Conservation (phyloP, 441 rosid species). For the Corymbia calophylla region DNA sequence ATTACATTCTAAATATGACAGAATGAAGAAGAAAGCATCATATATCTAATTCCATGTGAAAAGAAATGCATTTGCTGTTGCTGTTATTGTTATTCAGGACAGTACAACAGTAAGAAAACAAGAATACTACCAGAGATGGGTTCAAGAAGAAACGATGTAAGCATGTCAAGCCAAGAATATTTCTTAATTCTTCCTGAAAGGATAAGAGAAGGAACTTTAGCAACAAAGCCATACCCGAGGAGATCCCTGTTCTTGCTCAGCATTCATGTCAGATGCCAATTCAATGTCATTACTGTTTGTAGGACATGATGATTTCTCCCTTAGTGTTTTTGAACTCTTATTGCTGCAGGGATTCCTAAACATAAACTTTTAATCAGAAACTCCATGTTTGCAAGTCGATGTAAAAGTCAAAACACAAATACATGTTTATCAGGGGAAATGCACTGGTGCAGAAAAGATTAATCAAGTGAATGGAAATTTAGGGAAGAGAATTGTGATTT, state of each 20-base stretch:
- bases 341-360: slow-evolving; percentile 12
- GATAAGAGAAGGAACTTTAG: not conserved
- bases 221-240: slow-evolving; percentile 22
- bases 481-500: slow-evolving; percentile 5
- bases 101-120: not conserved
- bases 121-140: not conserved
- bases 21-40: not conserved
- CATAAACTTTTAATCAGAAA: not conserved
- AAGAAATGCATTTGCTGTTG: not conserved
- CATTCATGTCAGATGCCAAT: slow-evolving; percentile 4
- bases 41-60: not conserved
- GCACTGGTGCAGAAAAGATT: not conserved
- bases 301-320: slow-evolving; percentile 16
- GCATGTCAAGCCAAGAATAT: not conserved
- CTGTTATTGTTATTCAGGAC: not conserved
- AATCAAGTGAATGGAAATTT: not conserved
- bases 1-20: not conserved
- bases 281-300: slow-evolving; percentile 7
- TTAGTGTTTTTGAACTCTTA: slow-evolving; percentile 10
- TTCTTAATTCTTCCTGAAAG: not conserved
- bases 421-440: not conserved
- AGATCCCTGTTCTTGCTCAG: slow-evolving; percentile 17
- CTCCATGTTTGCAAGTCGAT: not conserved
- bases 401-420: not conserved
- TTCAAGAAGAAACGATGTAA: not conserved